Evolutionary conservation across 345 rosid genomes (phyloP).

Genomic region (Raphanus sativus): DNA sequence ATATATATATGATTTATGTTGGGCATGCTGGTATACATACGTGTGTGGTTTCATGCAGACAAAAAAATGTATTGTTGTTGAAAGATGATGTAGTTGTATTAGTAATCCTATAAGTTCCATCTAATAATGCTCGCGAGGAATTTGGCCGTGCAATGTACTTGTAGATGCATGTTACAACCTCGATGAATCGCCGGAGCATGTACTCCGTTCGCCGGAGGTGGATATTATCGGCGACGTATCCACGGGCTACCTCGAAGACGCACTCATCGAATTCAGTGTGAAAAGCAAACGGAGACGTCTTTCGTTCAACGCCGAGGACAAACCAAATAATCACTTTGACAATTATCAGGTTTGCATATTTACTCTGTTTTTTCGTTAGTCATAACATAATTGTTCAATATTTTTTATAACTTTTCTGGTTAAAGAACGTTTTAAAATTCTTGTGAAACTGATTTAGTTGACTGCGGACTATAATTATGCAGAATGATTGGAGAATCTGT

Average conservation of each 20-base stretch:
- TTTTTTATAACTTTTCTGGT: not conserved
- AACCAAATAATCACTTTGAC: conserved; percentile 17
- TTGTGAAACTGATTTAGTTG: conserved; percentile 5
- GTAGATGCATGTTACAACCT: conserved; percentile 42
- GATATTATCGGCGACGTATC: conserved; percentile 47
- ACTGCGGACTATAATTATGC: conserved; percentile 25
- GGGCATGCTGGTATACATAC: conserved; percentile 1
- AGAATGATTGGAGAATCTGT: conserved; percentile 60
- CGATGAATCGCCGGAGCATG: conserved; percentile 43
- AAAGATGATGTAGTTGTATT: not conserved
- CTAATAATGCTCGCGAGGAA: conserved; percentile 1
- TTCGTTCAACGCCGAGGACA: conserved; percentile 30
- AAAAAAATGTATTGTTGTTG: not conserved
- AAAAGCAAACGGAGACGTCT: conserved; percentile 70
- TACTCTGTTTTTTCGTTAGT: not conserved
- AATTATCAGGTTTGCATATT: conserved; percentile 23
- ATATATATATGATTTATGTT: not conserved
- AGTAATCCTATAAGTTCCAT: not conserved
- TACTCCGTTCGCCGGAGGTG: conserved; percentile 40
- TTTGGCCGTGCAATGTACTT: conserved; percentile 19
- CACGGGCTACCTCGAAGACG: conserved; percentile 89
- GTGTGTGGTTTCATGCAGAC: conserved; percentile 7
- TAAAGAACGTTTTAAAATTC: not conserved
- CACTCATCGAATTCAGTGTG: conserved; percentile 60
- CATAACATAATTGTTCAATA: not conserved